phyloP scores from a whole-genome alignment of 164 flowering plant species.

The Stephania yunnanensis region DNA sequence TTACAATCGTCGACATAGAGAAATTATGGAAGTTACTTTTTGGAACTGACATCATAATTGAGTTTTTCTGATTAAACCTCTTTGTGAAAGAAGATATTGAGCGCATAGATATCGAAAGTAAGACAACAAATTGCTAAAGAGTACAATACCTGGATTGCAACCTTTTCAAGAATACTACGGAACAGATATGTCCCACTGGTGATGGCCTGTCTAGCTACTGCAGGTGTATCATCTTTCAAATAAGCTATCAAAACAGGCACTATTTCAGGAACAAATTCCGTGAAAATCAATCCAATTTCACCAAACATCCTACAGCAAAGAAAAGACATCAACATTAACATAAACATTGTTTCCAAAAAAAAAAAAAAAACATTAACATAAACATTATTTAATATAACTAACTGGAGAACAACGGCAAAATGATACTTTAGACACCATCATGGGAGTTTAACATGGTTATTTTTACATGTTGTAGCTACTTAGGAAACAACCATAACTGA shows the following conservation, averaged over 20 bases:
- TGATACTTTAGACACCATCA: neutral
- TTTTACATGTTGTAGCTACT: neutral
- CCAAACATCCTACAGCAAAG: constrained; percentile 57
- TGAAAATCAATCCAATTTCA: constrained; percentile 63
- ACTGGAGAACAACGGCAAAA: neutral
- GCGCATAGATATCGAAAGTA: neutral
- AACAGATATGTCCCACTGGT: constrained; percentile 55
- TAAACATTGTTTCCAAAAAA: too few relatives aligned
- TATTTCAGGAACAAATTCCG: constrained; percentile 62
- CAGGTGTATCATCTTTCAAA: constrained; percentile 69
- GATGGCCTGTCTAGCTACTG: constrained; percentile 84
- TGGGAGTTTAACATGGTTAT: neutral
- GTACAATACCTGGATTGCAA: constrained; percentile 64
- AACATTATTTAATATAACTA: neutral
- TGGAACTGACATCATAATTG: neutral
- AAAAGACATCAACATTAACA: neutral
- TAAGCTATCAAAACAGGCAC: constrained; percentile 52
- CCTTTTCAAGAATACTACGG: constrained; percentile 46
- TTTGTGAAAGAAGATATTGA: neutral
- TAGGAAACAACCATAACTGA: neutral
- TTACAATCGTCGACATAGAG: neutral
- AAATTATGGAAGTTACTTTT: neutral
- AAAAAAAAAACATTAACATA: too few relatives aligned
- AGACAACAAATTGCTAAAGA: neutral
- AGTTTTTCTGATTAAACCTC: neutral